Base-by-base conservation (phyloP, 495 filamentous ascomycete genomes). In the Poronia punctata region DNA sequence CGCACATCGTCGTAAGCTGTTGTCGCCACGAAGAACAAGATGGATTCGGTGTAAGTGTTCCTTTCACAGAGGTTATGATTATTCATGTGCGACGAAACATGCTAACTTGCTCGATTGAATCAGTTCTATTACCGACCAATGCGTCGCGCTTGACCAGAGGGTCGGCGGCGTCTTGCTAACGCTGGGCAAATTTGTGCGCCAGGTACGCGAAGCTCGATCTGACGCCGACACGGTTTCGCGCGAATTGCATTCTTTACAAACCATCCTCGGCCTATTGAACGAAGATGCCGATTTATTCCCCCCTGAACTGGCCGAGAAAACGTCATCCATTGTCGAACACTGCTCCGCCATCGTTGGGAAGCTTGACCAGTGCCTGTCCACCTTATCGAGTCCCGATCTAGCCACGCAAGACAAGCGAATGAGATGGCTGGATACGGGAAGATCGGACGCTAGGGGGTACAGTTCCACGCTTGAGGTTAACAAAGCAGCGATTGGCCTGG, bases 211-310 rank as follows among this genome's bases (percentile, higher is more conserved):
- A 39, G 64, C 66, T 3, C 54, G 69, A 12, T 48, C 59, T 30
- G 70, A 74, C 10, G 45, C 71, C 9, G 65, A 72, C 32, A 53
- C 46, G 38, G 56, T 74, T 12, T 67, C 68, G 16, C 59, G 61
- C 42, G 68, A 74, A 38, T 52, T 75, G n/a, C 59, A 65, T 43
- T 72, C 70, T 7, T 57, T 74, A 34, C 57, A 66, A 35, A 60
- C 53, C 20, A 54, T 68, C 4, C 52, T 74, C 14, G 62, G 62
- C 22, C 46, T 72, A 5, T 50, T 74, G 18, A 59, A 61, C 12
- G 65, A 72, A 35, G 70, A 75, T 50, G 64, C 59, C 8, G 38
- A 41, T 3, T 35, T 54, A 30, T 61, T 71, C 24, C 64, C 66
- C 11, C 36, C 51, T 2, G 48, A 58, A 8, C 47, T 70, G 16